Percentiles rank a stretch among this genome's conserved stretches.
Conservation (phyloP, 176 grass and related monocot species). For the Saccharum spontaneum region DNA sequence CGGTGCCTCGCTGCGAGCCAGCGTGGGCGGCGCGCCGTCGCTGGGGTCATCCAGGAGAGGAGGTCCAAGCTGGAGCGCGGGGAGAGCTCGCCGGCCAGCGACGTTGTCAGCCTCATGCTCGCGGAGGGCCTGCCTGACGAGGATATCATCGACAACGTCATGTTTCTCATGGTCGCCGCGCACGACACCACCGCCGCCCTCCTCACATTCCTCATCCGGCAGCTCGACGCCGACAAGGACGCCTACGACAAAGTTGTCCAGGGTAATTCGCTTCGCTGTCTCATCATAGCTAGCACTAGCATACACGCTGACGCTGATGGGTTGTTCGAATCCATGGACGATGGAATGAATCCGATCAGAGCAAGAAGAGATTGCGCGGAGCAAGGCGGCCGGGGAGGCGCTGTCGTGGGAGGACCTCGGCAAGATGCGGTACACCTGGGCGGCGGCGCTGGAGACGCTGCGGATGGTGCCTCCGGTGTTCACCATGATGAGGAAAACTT, state of each 20-base stretch:
- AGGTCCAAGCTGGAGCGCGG: slow-evolving; percentile 1
- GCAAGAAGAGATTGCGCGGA: background rate
- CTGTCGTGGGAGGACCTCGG: background rate
- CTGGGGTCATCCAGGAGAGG: background rate
- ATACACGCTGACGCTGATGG: background rate
- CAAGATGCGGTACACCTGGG: slow-evolving; percentile 32
- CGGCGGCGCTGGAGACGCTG: slow-evolving; percentile 40
- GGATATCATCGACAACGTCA: slow-evolving; percentile 43
- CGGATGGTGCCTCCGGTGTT: slow-evolving; percentile 41
- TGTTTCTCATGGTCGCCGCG: slow-evolving; percentile 34
- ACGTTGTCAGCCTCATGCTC: slow-evolving; percentile 12
- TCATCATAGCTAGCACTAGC: background rate
- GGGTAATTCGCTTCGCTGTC: background rate
- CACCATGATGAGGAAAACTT: slow-evolving; percentile 13
- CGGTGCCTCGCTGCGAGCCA: slow-evolving; percentile 38
- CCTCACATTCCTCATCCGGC: slow-evolving; percentile 47
- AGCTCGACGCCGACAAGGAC: slow-evolving; percentile 4
- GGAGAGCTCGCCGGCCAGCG: background rate
- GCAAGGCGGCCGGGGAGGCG: background rate
- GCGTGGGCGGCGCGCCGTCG: slow-evolving; percentile 21
- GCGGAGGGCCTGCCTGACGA: slow-evolving; percentile 27
- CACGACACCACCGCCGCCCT: slow-evolving; percentile 42
- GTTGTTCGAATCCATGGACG: background rate
- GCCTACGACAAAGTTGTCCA: background rate
- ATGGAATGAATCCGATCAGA: background rate